These are phyloP conservation scores for Entrophospora sp. DNA, from an alignment of 192 early-diverging fungal species.

Conservation along the genomic window DNA sequence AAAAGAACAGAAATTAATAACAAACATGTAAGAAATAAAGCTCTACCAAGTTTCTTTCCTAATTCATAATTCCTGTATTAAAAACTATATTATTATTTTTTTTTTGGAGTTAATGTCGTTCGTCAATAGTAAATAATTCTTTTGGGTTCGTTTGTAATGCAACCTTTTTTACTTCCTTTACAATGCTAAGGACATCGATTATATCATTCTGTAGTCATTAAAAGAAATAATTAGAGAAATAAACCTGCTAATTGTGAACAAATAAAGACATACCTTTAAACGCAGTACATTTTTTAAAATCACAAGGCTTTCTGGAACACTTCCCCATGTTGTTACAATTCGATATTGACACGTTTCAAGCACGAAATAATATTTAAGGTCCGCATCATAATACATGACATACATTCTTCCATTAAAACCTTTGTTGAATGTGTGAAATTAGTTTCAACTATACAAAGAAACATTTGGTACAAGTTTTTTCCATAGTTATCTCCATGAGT, in stretches of 20 bases:
- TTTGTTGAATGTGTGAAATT: not conserved
- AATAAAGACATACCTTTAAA: not conserved
- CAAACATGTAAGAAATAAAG: too few relatives aligned
- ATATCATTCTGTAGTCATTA: not conserved
- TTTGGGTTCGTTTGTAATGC: not conserved
- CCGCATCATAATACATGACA: conserved; percentile 1
- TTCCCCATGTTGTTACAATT: conserved; percentile 1
- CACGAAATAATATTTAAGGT: conserved; percentile 8
- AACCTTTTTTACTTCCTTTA: not conserved
- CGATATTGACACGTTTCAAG: conserved; percentile 4
- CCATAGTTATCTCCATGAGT: not conserved
- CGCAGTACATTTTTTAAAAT: conserved; percentile 3
- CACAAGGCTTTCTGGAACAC: conserved; percentile 1
- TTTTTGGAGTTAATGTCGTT: not conserved
- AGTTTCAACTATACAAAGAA: not conserved
- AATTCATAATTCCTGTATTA: too few relatives aligned
- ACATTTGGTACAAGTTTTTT: not conserved
- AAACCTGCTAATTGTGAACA: not conserved
- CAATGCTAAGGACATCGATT: not conserved
- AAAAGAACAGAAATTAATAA: too few relatives aligned
- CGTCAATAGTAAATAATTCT: not conserved
- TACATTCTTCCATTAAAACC: not conserved
- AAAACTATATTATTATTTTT: too few relatives aligned
- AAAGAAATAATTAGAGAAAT: not conserved
- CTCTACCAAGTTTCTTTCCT: too few relatives aligned